phyloP scores from a whole-genome alignment of 2,329 filamentous ascomycete genomes.

The Daldinia eschscholtzii region DNA sequence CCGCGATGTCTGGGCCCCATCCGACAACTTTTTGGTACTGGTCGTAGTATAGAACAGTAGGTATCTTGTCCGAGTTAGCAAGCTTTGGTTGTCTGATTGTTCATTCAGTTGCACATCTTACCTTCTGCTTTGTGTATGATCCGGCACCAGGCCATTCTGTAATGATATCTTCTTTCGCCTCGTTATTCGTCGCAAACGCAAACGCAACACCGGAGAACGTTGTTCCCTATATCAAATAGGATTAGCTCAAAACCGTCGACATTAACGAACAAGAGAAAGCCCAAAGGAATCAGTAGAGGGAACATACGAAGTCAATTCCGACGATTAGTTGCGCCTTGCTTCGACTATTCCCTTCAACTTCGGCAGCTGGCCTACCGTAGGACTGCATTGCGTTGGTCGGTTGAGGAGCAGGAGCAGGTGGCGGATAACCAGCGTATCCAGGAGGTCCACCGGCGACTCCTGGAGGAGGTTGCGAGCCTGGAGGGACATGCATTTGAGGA shows the following conservation, averaged over 20 bases:
- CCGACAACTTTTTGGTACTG: slow-evolving; percentile 99
- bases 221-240: slow-evolving; percentile 74
- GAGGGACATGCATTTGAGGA: slow-evolving; percentile 63
- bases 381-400: slow-evolving; percentile 57
- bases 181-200: slow-evolving; percentile 96
- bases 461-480: slow-evolving; percentile 57
- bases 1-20: slow-evolving; percentile 98
- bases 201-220: slow-evolving; percentile 98
- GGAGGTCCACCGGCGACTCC: slow-evolving; percentile 60
- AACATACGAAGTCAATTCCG: slow-evolving; percentile 94
- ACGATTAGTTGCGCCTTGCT: slow-evolving; percentile 98
- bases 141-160: slow-evolving; percentile 98
- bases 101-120: slow-evolving; percentile 54
- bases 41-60: slow-evolving; percentile 99
- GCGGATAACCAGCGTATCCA: slow-evolving; percentile 64
- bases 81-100: slow-evolving; percentile 38
- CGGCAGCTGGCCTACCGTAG: slow-evolving; percentile 67
- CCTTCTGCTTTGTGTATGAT: slow-evolving; percentile 99
- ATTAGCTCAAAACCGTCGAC: slow-evolving; percentile 38
- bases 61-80: slow-evolving; percentile 73
- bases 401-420: slow-evolving; percentile 57
- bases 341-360: slow-evolving; percentile 88
- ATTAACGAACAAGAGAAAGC: background rate
- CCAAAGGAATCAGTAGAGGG: background rate
- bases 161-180: slow-evolving; percentile 98